A percentile compares a stretch with the other conserved stretches of the same genome.
Evolutionary conservation across 2,329 filamentous ascomycete species (phyloP).

Genomic region (Dothistroma pini): DNA sequence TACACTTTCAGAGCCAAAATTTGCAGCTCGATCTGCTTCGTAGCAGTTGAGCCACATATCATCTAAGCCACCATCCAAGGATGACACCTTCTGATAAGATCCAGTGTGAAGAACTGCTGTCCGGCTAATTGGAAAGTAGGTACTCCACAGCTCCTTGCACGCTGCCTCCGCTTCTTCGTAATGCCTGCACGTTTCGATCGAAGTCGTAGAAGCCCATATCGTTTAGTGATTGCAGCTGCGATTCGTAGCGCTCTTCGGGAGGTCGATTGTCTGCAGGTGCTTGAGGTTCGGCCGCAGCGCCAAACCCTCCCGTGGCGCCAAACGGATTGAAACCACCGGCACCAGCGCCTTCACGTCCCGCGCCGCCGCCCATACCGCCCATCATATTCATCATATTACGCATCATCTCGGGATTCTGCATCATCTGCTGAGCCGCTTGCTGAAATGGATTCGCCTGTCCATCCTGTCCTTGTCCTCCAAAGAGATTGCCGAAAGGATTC

Average conservation of each 20-base stretch:
- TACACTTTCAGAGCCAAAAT: background rate
- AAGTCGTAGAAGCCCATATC: slow-evolving; percentile 99
- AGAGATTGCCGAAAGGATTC: slow-evolving; percentile 68
- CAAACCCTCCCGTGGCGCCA: slow-evolving; percentile 34
- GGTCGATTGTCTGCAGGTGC: slow-evolving; percentile 75
- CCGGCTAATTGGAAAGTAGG: slow-evolving; percentile 41
- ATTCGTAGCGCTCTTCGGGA: slow-evolving; percentile 88
- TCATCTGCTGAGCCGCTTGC: slow-evolving; percentile 44
- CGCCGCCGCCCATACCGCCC: slow-evolving; percentile 44
- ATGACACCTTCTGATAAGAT: background rate
- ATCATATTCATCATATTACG: slow-evolving; percentile 53
- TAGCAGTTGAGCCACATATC: background rate
- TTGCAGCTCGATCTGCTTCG: background rate
- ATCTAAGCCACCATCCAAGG: background rate
- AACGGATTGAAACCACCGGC: slow-evolving; percentile 45
- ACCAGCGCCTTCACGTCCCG: slow-evolving; percentile 29
- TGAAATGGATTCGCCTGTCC: slow-evolving; percentile 46
- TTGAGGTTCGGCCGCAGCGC: slow-evolving; percentile 38
- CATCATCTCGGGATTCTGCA: slow-evolving; percentile 58
- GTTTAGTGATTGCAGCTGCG: slow-evolving; percentile 87
- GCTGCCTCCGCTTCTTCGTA: slow-evolving; percentile 84
- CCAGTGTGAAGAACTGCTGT: background rate
- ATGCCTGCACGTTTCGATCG: slow-evolving; percentile 82
- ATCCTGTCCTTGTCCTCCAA: slow-evolving; percentile 38
- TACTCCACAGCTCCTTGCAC: slow-evolving; percentile 89